Evolutionary conservation across 148 eudicot species (phyloP).

Genomic region (Persicaria tinctoria): DNA sequence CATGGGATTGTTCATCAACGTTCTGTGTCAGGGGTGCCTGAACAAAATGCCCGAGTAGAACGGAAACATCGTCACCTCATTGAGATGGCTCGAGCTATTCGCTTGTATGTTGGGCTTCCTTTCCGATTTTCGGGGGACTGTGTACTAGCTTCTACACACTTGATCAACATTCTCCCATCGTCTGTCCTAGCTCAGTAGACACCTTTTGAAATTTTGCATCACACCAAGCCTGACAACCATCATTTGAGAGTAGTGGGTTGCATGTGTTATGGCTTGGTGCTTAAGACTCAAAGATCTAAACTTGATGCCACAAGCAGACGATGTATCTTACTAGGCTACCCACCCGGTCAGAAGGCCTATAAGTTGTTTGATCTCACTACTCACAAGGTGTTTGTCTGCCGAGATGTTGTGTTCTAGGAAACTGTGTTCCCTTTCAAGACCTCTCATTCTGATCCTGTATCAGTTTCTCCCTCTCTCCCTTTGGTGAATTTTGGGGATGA

Average conservation of each 20-base stretch:
- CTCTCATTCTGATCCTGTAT: too few species aligned
- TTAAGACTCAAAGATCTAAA: too few species aligned
- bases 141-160: background rate
- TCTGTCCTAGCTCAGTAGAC: background rate
- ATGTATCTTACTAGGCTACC: too few species aligned
- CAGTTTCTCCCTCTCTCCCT: too few species aligned
- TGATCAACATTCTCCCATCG: background rate
- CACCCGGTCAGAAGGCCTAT: too few species aligned
- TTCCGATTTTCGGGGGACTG: background rate
- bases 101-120: background rate
- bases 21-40: background rate
- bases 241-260: background rate
- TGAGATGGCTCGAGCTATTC: background rate
- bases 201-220: constrained; percentile 1
- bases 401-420: too few species aligned
- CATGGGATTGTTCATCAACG: background rate
- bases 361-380: too few species aligned
- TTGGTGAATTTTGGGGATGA: too few species aligned
- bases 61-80: background rate
- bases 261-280: too few species aligned
- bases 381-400: too few species aligned
- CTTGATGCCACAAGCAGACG: too few species aligned
- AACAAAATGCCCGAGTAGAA: background rate
- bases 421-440: too few species aligned
- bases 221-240: constrained; percentile 22